Percentiles rank a stretch among this genome's conserved stretches.
These are phyloP conservation scores for Pneumocystis sp. DNA, from an alignment of 1,139 yeast genomes.

Conservation along the genomic window DNA sequence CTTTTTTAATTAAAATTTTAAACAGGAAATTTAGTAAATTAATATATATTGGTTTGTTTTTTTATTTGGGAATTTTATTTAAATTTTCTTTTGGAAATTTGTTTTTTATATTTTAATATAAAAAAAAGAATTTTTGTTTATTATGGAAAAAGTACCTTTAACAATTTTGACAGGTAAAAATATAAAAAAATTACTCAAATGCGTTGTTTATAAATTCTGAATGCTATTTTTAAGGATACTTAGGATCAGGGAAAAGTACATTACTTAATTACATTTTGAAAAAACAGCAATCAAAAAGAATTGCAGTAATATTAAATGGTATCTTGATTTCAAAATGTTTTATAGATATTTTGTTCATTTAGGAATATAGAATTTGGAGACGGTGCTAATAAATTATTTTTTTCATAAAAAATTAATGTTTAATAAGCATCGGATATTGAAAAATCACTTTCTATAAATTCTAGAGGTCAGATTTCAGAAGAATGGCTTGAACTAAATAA, in stretches of 20 bases:
- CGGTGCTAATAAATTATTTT: constrained; percentile 12
- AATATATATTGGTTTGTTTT: no score
- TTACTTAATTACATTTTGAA: constrained; percentile 58
- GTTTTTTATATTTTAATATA: not conserved
- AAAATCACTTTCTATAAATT: constrained; percentile 64
- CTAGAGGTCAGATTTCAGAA: constrained; percentile 43
- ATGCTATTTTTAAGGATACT: constrained; percentile 38
- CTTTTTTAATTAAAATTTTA: no score
- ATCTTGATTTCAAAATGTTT: not conserved
- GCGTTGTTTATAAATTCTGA: not conserved
- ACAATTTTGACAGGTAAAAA: constrained; percentile 52
- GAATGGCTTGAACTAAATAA: constrained; percentile 95
- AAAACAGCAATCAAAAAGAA: constrained; percentile 43
- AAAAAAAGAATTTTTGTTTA: not conserved
- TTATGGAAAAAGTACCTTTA: constrained; percentile 52
- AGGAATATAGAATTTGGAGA: constrained; percentile 24
- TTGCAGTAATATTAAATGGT: constrained; percentile 80
- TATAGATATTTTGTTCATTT: not conserved
- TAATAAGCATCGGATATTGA: constrained; percentile 60
- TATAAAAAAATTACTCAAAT: not conserved
- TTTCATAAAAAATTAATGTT: not conserved
- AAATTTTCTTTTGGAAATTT: not conserved
- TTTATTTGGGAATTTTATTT: not conserved
- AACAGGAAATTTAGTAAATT: no score
- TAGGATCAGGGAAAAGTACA: constrained; percentile 92